Base-by-base conservation (phyloP, 768 basidiomycete genomes). In the Leccinum variicolor region DNA sequence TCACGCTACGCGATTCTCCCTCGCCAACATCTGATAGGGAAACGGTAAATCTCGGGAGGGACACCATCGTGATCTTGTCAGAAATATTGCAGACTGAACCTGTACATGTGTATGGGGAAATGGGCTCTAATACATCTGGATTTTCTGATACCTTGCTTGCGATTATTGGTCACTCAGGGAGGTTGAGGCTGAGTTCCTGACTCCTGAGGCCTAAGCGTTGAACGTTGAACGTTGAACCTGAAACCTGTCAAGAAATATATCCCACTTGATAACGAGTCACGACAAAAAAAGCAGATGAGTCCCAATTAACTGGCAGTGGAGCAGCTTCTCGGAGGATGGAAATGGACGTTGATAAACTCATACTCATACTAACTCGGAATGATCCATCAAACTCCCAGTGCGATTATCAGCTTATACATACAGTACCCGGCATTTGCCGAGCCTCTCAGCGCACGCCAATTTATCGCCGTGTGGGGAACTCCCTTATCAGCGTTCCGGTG, bases 1-100 rank as follows among this genome's bases (percentile, higher is more conserved):
- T 80, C 29, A 79, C 77, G 54, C 83, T 79, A 64, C 86, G 86
- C 62, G 77, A 74, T 34, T 60, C 68, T 55, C 66, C 66, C 53
- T 78, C 77, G 53, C 64, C 59, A 56, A 59, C 62, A 41, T 73
- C 72, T 56, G 72, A 69, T 29, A 75, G 50, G 59, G 73, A 70
- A 58, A 78, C 75, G n/a, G 65, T 73, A 66, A 83, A 82, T 49
- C 19, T 61, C 31, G 62, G 52, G 26, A 47, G 13, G 19, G 66
- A 45, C 68, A 69, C 66, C 47, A 69, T 69, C 47, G 52, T 41
- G 34, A 25, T 23, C 39, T 50, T 25, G 55, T 31, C 47, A 41
- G 39, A n/a, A 11, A 34, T 54, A 41, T 61, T 51, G 25, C 31
- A 50, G 21, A 17, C 3, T 50, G 39, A 21, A 53, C 39, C 25